These are phyloP conservation scores for Eutypella sp. DNA, from an alignment of 2,329 filamentous ascomycete genomes.

Conservation along the genomic window DNA sequence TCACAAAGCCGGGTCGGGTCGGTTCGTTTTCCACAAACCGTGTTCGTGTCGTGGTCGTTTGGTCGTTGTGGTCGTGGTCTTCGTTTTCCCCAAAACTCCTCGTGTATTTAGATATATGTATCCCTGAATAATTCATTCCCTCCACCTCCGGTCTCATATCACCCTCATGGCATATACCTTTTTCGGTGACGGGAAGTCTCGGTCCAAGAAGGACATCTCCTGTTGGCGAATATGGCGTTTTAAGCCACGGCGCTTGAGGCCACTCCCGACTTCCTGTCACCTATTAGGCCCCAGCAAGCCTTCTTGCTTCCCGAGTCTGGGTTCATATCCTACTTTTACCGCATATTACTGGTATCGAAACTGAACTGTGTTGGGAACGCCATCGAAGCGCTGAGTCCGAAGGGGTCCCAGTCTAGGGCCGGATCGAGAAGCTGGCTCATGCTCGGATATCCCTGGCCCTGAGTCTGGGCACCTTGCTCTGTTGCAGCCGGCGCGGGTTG, in stretches of 20 bases:
- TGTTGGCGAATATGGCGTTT: no score
- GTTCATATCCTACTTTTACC: slow-evolving; percentile 18
- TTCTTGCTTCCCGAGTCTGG: not conserved
- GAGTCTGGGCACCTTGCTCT: slow-evolving; percentile 25
- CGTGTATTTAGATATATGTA: no score
- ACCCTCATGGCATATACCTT: not conserved
- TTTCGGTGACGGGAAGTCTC: no score
- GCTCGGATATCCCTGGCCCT: slow-evolving; percentile 49
- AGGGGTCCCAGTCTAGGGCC: slow-evolving; percentile 87
- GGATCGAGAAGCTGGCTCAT: slow-evolving; percentile 67
- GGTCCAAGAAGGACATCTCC: no score
- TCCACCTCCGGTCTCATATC: not conserved
- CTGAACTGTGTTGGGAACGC: slow-evolving; percentile 83
- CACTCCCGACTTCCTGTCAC: no score
- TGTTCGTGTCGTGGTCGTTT: not conserved
- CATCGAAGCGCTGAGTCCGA: slow-evolving; percentile 91
- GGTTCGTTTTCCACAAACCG: no score
- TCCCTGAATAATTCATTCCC: not conserved
- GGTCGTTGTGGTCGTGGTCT: not conserved
- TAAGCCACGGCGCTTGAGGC: no score
- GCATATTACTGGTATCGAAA: slow-evolving; percentile 59
- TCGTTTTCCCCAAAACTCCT: not conserved
- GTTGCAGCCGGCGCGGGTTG: slow-evolving; percentile 30
- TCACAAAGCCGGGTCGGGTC: no score
- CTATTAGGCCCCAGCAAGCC: no score